Base-by-base conservation (phyloP, 139 green algal genomes). In the Asterochloris erici region DNA sequence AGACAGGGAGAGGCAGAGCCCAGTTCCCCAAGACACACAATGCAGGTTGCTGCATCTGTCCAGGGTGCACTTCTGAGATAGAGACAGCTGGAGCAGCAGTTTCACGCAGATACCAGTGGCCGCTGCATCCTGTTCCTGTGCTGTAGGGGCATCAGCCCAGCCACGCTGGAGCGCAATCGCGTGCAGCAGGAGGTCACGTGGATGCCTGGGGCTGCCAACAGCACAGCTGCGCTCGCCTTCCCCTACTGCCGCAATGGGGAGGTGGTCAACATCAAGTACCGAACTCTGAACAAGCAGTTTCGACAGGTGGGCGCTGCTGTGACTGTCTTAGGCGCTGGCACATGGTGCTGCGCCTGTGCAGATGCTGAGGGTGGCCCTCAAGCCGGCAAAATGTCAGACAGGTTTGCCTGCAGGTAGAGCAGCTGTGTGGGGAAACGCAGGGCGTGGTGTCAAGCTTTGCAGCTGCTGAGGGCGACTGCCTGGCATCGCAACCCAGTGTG, bases 181-280 rank as follows among this genome's bases (percentile, higher is more conserved):
- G 62, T 95, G 81, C 68, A 87, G 68, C 74, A 91, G 70, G 38
- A 82, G 54, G 27, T 27, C 28, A 90, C 62, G 15, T 90, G 27
- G 61, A 70, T 69, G 24, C 28, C 68, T 27, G 54, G 17, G 0
- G 12, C 54, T 1, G 17, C 28, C 28, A 16, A 54, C 14, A 74
- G 80, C 38, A 82, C 68, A 23, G 38, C 38, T 54, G 74, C 81
- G n/a, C 78, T 98, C 19, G 93, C 92, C 2, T 98, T 98, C 80
- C 95, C 95, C 0, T 98, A 97, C 89, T 86, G 85, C 63, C 73
- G 88, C 12, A 83, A 94, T 73, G 92, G 89, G 47, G 78, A 90
- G 82, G 26, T 98, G 17, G 87, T 98, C 38, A 97, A 97, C 85
- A 81, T 96, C 73, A 98, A 98, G 90, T 98, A 96, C 86, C 90